These are phyloP conservation scores for Linum usitatissimum DNA, from an alignment of 345 rosid species.

Conservation along the genomic window DNA sequence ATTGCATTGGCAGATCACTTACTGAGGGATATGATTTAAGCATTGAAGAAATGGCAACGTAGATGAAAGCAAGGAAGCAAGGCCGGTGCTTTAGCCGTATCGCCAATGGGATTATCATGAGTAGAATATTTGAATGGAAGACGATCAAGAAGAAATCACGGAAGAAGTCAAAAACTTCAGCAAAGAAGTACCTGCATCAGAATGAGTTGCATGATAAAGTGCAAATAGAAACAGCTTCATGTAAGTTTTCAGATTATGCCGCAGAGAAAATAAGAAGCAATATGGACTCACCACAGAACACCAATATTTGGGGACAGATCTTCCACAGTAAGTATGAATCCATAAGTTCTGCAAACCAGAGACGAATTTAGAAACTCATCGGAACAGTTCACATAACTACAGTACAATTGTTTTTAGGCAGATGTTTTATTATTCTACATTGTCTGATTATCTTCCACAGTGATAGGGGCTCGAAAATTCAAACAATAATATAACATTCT, in stretches of 20 bases:
- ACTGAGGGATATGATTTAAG: constrained; percentile 94
- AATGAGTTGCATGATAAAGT: constrained; percentile 6
- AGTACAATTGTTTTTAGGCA: too few species aligned
- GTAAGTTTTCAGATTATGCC: constrained; percentile 1
- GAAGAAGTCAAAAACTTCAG: constrained; percentile 88
- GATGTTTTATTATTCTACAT: too few species aligned
- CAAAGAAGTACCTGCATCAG: constrained; percentile 84
- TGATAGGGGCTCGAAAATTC: too few species aligned
- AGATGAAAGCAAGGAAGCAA: constrained; percentile 81
- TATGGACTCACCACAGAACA: constrained; percentile 58
- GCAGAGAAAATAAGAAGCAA: constrained; percentile 3
- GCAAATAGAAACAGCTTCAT: neutral
- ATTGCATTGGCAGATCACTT: constrained; percentile 31
- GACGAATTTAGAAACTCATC: constrained; percentile 7
- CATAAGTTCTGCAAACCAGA: constrained; percentile 59
- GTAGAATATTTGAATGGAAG: constrained; percentile 67
- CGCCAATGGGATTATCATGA: constrained; percentile 79
- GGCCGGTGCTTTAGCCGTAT: constrained; percentile 82
- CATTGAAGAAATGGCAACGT: constrained; percentile 66
- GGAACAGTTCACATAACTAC: neutral
- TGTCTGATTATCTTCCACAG: too few species aligned
- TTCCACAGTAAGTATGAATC: constrained; percentile 86
- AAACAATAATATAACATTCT: too few species aligned
- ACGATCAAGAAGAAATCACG: constrained; percentile 81
- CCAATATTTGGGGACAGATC: constrained; percentile 94